Evolutionary conservation across 805 yeast species (phyloP), one percentile per base, ranked within the genome.

Genomic region (Candida nonsorbophila): DNA sequence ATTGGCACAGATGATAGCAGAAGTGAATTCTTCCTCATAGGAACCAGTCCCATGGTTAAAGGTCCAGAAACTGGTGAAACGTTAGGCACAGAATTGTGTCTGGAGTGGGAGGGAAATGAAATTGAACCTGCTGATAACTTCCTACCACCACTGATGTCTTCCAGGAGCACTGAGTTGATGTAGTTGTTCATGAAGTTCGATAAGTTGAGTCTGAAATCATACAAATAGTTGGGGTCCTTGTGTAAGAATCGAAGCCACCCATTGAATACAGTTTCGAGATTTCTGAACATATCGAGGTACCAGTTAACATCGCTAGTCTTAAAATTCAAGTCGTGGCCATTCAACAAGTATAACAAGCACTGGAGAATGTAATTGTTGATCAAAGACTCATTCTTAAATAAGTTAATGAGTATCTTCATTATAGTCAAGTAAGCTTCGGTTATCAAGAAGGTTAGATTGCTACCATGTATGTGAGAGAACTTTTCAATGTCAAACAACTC

Each of bases 371-470:
- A 51, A 33, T 49, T 56, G 25, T 49, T 47, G 23, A 40, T 38
- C 24, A 43, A 41, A 10, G 38, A 23, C 14, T 44, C 42, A 17
- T 30, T 29, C 13, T 36, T 36, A 16, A 29, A 36, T 9, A 36
- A 20, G 16, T 34, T 55, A 29, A 57, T 50, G 40, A 73, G 53
- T 2, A 70, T 48, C 44, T 72, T 63, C 20, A 66, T 51, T 41
- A 70, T 43, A 3, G 66, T 53, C 24, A 72, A 41, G 39, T 67
- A 69, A 55, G 69, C 69, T 28, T 72, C 75, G 24, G 71, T 51
- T 16, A 62, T 47, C 32, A 63, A 48, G 16, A 53, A 38, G 25
- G 35, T 42, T 22, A 55, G 29, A 25, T 58, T 59, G 9, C 38
- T 24, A 4, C 41, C 29, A 25, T 46, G 47, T 23, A 59, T 44